A percentile compares a stretch with the other conserved stretches of the same genome.
Evolutionary conservation across 2,329 filamentous ascomycete genomes (phyloP).

Genomic region (Zymoseptoria tritici): DNA sequence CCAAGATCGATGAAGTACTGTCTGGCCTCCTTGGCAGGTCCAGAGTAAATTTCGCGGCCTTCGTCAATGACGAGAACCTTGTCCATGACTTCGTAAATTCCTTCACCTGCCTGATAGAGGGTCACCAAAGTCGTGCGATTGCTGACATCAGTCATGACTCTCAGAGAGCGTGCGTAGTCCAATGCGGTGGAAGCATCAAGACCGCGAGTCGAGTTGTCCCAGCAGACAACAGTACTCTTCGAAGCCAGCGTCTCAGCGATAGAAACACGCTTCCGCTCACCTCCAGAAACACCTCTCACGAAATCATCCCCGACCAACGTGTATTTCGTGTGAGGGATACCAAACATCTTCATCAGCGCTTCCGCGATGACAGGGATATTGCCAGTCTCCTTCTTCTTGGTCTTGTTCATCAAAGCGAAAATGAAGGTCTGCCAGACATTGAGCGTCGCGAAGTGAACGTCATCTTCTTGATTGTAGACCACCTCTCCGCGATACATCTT

Average conservation of each 20-base stretch:
- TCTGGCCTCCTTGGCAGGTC: conserved; percentile 52
- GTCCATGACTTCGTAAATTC: conserved; percentile 67
- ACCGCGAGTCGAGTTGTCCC: conserved; percentile 77
- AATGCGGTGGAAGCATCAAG: conserved; percentile 71
- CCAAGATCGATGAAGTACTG: conserved; percentile 61
- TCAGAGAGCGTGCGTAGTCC: conserved; percentile 68
- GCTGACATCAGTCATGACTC: conserved; percentile 72
- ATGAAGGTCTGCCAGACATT: conserved; percentile 72
- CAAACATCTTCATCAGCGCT: conserved; percentile 68
- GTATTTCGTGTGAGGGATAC: conserved; percentile 66
- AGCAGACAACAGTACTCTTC: conserved; percentile 65
- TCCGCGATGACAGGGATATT: conserved; percentile 63
- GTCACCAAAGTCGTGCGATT: conserved; percentile 65
- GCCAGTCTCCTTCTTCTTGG: conserved; percentile 55
- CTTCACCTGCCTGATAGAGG: conserved; percentile 60
- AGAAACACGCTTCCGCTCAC: conserved; percentile 71
- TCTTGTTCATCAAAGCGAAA: conserved; percentile 70
- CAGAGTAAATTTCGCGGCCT: conserved; percentile 62
- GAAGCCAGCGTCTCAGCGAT: conserved; percentile 72
- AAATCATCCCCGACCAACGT: conserved; percentile 70
- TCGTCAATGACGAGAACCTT: conserved; percentile 72
- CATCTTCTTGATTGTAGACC: conserved; percentile 71
- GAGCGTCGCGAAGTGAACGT: conserved; percentile 64
- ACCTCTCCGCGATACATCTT: conserved; percentile 67
- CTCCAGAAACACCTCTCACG: conserved; percentile 67